Base-by-base conservation (phyloP, 2,329 filamentous ascomycete genomes). In the Lecanosticta acicola region DNA sequence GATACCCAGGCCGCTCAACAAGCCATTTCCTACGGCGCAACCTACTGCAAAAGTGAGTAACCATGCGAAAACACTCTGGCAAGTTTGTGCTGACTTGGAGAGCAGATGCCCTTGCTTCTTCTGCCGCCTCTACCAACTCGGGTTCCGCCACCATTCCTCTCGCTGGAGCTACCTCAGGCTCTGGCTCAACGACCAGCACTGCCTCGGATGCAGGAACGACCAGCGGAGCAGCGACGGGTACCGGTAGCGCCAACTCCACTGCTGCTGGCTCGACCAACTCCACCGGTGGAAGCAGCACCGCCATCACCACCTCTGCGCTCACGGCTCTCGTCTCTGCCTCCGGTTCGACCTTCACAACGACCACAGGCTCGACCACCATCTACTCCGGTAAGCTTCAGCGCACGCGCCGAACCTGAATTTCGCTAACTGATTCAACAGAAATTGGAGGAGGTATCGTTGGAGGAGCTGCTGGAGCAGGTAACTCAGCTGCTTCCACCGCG, bases 301-400 rank as follows among this genome's bases (percentile, higher is more conserved):
- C 51, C 33, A 49, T 64, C 53, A 59, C 59, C 41, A 66, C 63
- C 32, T 59, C 58, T 38, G 56, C 58, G 13, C 49, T 64, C n/a
- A 59, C 59, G 24, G 58, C 53, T 8, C 50, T 62, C 45, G 49
- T 64, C 43, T 61, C 60, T 41, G 49, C 55, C 5, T 51, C 48
- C 32, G 62, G 57, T 51, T 58, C 58, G 34, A 58, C 51, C 36
- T 55, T 58, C 52, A 58, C 55, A 38, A 64, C 63, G 39, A 61
- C 59, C 29, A 63, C 61, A 39, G 64, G 63, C 44, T 55, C 53
- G 38, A 65, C 62, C 48, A 66, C 63, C 45, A 60, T 65, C 60
- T 65, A 50, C 50, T 37, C 24, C 24, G 45, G 39, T 43, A 33
- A 39, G 47, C 16, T 48, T 42, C 48, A 42, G 11, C 46, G 50